These are phyloP conservation scores for Trapa incisa DNA, from an alignment of 345 rosid genomes.

Conservation along the genomic window DNA sequence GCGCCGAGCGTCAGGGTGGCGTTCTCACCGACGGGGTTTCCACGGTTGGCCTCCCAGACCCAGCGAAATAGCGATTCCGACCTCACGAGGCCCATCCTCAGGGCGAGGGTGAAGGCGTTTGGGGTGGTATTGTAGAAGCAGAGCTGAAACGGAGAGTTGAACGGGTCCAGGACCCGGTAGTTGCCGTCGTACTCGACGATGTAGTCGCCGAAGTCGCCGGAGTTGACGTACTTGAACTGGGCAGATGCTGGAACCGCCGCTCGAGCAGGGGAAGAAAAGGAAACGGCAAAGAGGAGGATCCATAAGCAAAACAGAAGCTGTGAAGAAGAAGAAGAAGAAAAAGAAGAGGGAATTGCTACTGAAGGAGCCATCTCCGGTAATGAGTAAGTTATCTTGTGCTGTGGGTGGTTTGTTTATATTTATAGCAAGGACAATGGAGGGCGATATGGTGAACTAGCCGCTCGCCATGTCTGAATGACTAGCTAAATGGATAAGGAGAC, in stretches of 20 bases:
- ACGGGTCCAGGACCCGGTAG: conserved; percentile 9
- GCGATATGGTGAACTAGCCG: neutral
- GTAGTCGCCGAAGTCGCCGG: conserved; percentile 15
- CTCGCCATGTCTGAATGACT: no score
- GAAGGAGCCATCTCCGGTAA: neutral
- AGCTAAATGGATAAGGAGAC: neutral
- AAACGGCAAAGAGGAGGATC: neutral
- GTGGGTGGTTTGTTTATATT: neutral
- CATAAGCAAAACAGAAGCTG: neutral
- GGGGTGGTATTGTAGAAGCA: conserved; percentile 47
- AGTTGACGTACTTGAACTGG: conserved; percentile 14
- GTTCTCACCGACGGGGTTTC: conserved; percentile 34
- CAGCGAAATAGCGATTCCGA: conserved; percentile 36
- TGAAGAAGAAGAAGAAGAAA: no score
- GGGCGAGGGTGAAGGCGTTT: conserved; percentile 32
- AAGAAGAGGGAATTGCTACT: neutral
- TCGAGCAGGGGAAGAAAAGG: neutral
- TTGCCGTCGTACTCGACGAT: conserved; percentile 16
- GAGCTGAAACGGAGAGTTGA: conserved; percentile 27
- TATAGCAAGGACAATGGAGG: neutral
- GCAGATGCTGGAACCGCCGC: conserved; percentile 15
- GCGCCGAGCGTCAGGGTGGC: conserved; percentile 31
- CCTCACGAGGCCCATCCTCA: conserved; percentile 32
- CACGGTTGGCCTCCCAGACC: conserved; percentile 56
- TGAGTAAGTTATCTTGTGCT: neutral